Evolutionary conservation across 192 early-diverging fungal species (phyloP).

Genomic region (Mortierella hygrophila): DNA sequence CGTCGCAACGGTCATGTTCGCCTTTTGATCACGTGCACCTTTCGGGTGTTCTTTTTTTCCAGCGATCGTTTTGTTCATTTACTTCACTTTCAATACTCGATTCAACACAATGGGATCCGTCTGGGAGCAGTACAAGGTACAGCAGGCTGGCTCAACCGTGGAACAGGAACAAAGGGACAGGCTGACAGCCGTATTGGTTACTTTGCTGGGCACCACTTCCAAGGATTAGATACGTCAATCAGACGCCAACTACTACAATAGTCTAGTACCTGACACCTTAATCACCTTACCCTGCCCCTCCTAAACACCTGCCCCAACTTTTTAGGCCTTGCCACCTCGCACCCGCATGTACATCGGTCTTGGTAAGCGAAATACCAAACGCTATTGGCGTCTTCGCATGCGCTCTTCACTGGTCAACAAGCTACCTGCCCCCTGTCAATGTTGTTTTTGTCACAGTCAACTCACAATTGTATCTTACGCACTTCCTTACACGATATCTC

Average conservation of each 20-base stretch:
- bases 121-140: slow-evolving; percentile 33
- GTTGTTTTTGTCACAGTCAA: too few relatives aligned
- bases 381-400: not conserved
- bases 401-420: too few relatives aligned
- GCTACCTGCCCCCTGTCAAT: not conserved
- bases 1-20: not conserved
- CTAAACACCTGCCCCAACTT: not conserved
- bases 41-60: not conserved
- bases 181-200: too few relatives aligned
- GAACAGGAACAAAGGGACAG: not conserved
- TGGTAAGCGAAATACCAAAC: slow-evolving; percentile 13
- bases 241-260: not conserved
- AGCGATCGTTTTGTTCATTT: too few relatives aligned
- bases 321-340: slow-evolving; percentile 47
- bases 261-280: not conserved
- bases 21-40: not conserved
- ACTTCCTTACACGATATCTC: not conserved
- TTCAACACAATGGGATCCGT: slow-evolving; percentile 9
- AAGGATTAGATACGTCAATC: too few relatives aligned
- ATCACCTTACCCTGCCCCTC: not conserved
- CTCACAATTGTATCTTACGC: not conserved
- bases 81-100: not conserved
- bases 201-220: too few relatives aligned
- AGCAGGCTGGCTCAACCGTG: not conserved
- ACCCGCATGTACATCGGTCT: slow-evolving; percentile 53